Conservation (phyloP, 352 stramenopile species). For the Phytophthora pluvialis region DNA sequence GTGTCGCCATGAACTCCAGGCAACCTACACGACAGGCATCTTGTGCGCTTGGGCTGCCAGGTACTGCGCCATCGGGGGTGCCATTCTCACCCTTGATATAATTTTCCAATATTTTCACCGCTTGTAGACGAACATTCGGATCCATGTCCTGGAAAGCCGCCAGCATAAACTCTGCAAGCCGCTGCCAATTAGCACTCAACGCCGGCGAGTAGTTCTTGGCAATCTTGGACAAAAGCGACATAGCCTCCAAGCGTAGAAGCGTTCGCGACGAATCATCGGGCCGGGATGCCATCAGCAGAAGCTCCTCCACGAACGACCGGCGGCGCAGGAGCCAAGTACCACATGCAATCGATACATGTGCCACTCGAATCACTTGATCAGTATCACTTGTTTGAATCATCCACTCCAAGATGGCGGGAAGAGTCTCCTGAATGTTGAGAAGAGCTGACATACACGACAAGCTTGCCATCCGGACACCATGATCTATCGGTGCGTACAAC, state of each 20-base stretch:
- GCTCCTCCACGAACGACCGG: constrained; percentile 77
- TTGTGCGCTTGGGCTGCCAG: not conserved
- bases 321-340: constrained; percentile 61
- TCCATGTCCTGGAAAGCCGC: constrained; percentile 85
- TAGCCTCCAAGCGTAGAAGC: constrained; percentile 77
- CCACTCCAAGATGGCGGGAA: constrained; percentile 74
- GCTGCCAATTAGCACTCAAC: constrained; percentile 73
- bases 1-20: constrained; percentile 78
- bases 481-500: too few species aligned
- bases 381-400: constrained; percentile 62
- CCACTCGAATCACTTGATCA: constrained; percentile 55
- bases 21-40: constrained; percentile 51
- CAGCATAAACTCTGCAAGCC: constrained; percentile 79
- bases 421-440: constrained; percentile 72
- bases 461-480: constrained; percentile 79
- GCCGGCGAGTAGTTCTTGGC: constrained; percentile 85
- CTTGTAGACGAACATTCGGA: constrained; percentile 85
- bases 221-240: constrained; percentile 85
- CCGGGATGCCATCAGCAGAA: constrained; percentile 68
- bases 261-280: constrained; percentile 61
- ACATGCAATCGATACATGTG: constrained; percentile 70
- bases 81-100: constrained; percentile 81
- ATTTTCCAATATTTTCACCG: constrained; percentile 89
- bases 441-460: constrained; percentile 82
- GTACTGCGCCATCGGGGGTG: constrained; percentile 6